phyloP scores from a whole-genome alignment of 2,329 filamentous ascomycete genomes.

The Rasamsonia emersonii region DNA sequence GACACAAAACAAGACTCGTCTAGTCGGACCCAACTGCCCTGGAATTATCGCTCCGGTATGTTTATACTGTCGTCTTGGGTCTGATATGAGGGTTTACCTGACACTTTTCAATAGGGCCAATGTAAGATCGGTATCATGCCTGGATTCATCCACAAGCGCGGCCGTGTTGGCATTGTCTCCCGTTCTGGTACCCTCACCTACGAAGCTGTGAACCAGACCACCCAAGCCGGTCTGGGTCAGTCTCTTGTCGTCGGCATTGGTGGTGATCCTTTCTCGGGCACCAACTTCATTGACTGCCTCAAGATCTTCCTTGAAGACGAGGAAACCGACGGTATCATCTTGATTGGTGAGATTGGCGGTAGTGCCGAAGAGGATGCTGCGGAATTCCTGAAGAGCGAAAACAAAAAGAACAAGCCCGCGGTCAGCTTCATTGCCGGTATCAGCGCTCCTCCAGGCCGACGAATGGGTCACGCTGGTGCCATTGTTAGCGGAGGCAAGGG shows the following conservation, averaged over 20 bases:
- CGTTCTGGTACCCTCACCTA: constrained; percentile 97
- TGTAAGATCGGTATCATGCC: constrained; percentile 99
- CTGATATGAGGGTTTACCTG: not conserved
- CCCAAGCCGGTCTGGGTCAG: constrained; percentile 90
- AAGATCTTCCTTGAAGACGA: constrained; percentile 92
- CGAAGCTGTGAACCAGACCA: constrained; percentile 99
- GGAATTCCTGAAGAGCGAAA: constrained; percentile 87
- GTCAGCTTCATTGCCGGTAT: constrained; percentile 98
- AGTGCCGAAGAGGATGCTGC: constrained; percentile 96
- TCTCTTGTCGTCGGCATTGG: constrained; percentile 97
- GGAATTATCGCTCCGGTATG: constrained; percentile 78
- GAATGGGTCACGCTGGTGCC: constrained; percentile 98
- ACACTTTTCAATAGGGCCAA: constrained; percentile 55
- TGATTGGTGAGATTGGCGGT: constrained; percentile 99
- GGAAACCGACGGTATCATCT: constrained; percentile 98
- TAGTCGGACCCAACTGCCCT: constrained; percentile 96
- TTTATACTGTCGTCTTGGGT: constrained; percentile 7
- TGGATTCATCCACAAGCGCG: constrained; percentile 99
- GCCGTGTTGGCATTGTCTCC: constrained; percentile 96
- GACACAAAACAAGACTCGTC: constrained; percentile 91
- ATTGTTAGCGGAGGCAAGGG: constrained; percentile 98
- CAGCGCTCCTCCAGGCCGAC: constrained; percentile 86
- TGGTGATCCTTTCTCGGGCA: constrained; percentile 96
- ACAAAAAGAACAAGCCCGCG: constrained; percentile 89
- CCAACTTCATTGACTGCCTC: constrained; percentile 99